phyloP scores from a whole-genome alignment of 2,329 filamentous ascomycete species.

The Pestalotiopsis sp. region DNA sequence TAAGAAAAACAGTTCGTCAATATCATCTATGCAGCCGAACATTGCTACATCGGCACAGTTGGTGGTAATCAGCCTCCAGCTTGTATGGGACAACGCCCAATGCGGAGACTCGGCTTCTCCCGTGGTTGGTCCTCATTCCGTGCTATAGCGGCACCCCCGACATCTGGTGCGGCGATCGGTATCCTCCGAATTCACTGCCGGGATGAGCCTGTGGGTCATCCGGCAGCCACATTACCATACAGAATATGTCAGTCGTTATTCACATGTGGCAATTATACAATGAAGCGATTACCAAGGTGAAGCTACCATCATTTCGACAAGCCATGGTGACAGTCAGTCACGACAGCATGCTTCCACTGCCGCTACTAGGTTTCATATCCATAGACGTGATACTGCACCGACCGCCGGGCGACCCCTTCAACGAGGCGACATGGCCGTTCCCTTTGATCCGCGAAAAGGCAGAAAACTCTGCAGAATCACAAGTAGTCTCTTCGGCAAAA shows the following conservation, averaged over 20 bases:
- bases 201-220: background rate
- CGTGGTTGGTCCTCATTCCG: background rate
- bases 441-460: conserved; percentile 38
- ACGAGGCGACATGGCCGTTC: conserved; percentile 38
- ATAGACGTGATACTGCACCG: conserved; percentile 35
- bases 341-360: background rate
- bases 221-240: background rate
- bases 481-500: conserved; percentile 30
- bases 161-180: background rate
- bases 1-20: too few species aligned
- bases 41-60: too few species aligned
- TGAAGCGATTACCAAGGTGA: too few species aligned
- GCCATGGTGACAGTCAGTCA: background rate
- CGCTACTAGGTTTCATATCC: conserved; percentile 37
- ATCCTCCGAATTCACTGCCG: background rate
- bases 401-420: conserved; percentile 39
- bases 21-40: too few species aligned
- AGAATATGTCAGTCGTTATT: background rate
- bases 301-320: background rate
- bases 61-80: too few species aligned
- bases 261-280: background rate
- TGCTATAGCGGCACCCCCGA: background rate
- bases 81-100: background rate
- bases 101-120: background rate
- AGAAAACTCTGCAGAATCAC: conserved; percentile 28